Evolutionary conservation across 2,329 filamentous ascomycete genomes (phyloP).

Genomic region (Xylaria sp.): DNA sequence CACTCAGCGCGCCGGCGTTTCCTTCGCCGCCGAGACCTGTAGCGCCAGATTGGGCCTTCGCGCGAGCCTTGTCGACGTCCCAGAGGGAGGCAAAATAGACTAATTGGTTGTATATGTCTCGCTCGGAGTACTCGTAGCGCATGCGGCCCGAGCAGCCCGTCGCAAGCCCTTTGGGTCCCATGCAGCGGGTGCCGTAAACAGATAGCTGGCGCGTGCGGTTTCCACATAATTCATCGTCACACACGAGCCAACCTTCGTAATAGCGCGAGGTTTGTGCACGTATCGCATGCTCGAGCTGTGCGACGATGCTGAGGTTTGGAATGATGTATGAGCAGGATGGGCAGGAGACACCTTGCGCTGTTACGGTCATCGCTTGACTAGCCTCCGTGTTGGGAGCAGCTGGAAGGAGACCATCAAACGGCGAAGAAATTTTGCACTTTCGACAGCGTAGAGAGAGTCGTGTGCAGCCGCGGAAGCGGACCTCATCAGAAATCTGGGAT

Average conservation of each 20-base stretch:
- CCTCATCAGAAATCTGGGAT: conserved; percentile 89
- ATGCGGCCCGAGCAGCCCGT: conserved; percentile 87
- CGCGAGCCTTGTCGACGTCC: conserved; percentile 85
- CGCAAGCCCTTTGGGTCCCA: conserved; percentile 86
- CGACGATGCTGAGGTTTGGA: conserved; percentile 77
- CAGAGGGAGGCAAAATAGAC: conserved; percentile 87
- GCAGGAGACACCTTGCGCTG: conserved; percentile 81
- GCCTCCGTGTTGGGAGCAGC: conserved; percentile 57
- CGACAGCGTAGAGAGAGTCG: conserved; percentile 84
- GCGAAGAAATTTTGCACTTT: conserved; percentile 75
- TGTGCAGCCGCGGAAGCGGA: conserved; percentile 85
- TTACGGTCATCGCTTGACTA: conserved; percentile 54
- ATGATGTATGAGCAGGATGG: conserved; percentile 73
- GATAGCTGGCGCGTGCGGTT: conserved; percentile 90
- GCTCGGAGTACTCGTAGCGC: conserved; percentile 88
- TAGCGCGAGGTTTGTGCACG: conserved; percentile 82
- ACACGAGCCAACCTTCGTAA: conserved; percentile 92
- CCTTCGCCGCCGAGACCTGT: conserved; percentile 51
- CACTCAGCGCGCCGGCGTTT: conserved; percentile 53
- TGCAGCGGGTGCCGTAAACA: conserved; percentile 89
- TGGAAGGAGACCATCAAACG: conserved; percentile 79
- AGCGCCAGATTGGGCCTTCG: conserved; percentile 59
- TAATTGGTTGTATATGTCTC: conserved; percentile 93
- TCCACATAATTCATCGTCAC: conserved; percentile 88
- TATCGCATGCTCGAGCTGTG: conserved; percentile 88